Base-by-base conservation (phyloP, 768 basidiomycete species). In the Panus rudis region DNA sequence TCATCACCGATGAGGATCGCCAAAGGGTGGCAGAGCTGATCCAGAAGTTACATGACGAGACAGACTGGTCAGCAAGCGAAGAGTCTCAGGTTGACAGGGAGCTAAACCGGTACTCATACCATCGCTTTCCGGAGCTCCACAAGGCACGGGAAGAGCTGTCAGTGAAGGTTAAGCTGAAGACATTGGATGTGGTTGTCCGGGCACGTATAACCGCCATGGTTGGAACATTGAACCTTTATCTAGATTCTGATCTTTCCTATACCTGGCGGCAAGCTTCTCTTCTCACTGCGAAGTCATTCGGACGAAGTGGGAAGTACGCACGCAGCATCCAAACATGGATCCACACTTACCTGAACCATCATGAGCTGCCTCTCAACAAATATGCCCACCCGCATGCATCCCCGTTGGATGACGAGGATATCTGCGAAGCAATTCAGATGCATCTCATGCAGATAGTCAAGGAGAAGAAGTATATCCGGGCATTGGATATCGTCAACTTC, bases 201-300 rank as follows among this genome's bases (percentile, higher is more conserved):
- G 43, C 43, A 8, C 53, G 53, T 5, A 55, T 67, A 22, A 57
- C 52, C 8, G 46, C 46, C 7, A 67, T 67, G 66, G 45, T 58
- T 34, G 62, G 52, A 3, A 54, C 56, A 6, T 30, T 67, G n/a
- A 66, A 64, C 48, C 42, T 69, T 1, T 65, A 64, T 42, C 56
- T 69, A 11, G 59, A 67, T 39, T 38, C 54, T 1, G 44, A 58
- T 12, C 41, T 64, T 1, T 50, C 50, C 0, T 66, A 56, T 35
- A 52, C 63, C n/a, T 66, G 65, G 64, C 38, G 52, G 8, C 37
- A 65, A 21, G 55, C 64, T 11, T 69, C 65, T 2, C 16, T 61
- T 34, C 17, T 64, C 45, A 51, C 52, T 3, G 46, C 65, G 28
- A 62, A 55, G 42, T 43, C 58, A 17, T 44, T 48, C 17, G 61